These are phyloP conservation scores for Salix koriyanagi DNA, from an alignment of 345 rosid species.

Conservation along the genomic window DNA sequence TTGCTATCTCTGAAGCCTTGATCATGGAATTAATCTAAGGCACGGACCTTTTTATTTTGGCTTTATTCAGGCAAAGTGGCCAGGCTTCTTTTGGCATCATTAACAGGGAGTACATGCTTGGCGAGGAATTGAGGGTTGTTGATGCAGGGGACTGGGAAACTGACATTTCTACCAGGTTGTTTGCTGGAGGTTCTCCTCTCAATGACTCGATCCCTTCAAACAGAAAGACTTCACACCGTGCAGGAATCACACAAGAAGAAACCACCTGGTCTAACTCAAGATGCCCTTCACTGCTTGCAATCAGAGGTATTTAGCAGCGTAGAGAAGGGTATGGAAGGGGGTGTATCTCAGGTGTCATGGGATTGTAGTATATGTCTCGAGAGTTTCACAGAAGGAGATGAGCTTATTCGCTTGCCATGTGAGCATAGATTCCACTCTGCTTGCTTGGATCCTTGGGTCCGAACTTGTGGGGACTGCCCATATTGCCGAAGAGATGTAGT, in stretches of 20 bases:
- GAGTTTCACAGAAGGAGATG: conserved; percentile 59
- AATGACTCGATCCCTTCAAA: conserved; percentile 19
- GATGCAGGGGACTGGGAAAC: conserved; percentile 45
- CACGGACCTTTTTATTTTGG: conserved; percentile 15
- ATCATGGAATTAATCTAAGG: neutral
- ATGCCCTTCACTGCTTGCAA: conserved; percentile 45
- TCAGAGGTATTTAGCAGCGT: conserved; percentile 39
- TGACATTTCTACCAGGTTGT: conserved; percentile 20
- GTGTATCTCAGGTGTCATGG: conserved; percentile 22
- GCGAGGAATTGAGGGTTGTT: conserved; percentile 41
- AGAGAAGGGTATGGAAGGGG: conserved; percentile 22
- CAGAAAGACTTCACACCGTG: conserved; percentile 29
- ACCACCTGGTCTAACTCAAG: conserved; percentile 72
- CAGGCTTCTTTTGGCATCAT: conserved; percentile 17
- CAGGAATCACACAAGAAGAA: conserved; percentile 41
- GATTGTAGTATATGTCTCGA: conserved; percentile 89
- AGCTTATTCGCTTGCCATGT: conserved; percentile 55
- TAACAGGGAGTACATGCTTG: conserved; percentile 21
- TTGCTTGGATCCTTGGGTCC: conserved; percentile 89
- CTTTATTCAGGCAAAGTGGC: conserved; percentile 37
- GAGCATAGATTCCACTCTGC: conserved; percentile 65
- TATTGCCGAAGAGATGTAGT: conserved; percentile 68
- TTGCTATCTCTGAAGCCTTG: neutral
- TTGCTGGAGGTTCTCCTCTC: conserved; percentile 21
- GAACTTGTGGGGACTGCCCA: conserved; percentile 87